Base-by-base conservation (phyloP, 2,329 filamentous ascomycete genomes). In the Reticulascus tulasneorum region DNA sequence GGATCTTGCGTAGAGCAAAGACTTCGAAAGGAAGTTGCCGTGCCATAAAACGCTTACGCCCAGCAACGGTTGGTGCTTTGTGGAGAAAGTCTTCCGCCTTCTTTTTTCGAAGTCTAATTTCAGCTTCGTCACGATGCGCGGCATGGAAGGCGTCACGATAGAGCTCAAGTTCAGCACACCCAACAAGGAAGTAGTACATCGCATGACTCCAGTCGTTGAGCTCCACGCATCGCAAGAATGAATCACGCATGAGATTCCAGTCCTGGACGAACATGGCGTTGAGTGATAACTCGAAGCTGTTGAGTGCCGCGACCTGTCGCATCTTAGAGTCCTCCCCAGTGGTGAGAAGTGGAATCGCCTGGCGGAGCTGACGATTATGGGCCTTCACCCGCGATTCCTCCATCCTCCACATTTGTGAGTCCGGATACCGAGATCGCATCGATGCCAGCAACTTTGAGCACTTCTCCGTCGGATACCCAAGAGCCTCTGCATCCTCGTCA, bases 171-270 rank as follows among this genome's bases (percentile, higher is more conserved):
- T 94, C 82, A 1, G 84, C 82, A 10, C 76, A 74, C 7, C 82
- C 93, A 2, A 86, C 84, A 46, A 94, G 84, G 62, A 90, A 97
- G 56, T 88, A 88, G 64, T 98, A 97, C 35, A 97, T 59, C 0
- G 83, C 80, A 34, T 89, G 88, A 37, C 84, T 90, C 93, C 93
- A 97, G 49, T 86, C 86, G 61, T 95, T 96, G 37, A 93, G 72
- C 36, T 86, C 81, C 9, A 86, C 68, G 47, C 86, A 90, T 46
- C 75, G 56, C 25, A 90, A 60, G 60, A 96, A 97, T 1, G 79
- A 74, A 38, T 83, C 73, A 4, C 86, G 77, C 60, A 86, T 89
- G 5, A 81, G 70, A 7, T 77, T 61, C 66, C 91, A 96, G 45
- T 83, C 73, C 56, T 94, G 86, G 13, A 83, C 63, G 51, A 85